These are phyloP conservation scores for Apostasia shenzhenica DNA, from an alignment of 106 monocot species.

Conservation along the genomic window DNA sequence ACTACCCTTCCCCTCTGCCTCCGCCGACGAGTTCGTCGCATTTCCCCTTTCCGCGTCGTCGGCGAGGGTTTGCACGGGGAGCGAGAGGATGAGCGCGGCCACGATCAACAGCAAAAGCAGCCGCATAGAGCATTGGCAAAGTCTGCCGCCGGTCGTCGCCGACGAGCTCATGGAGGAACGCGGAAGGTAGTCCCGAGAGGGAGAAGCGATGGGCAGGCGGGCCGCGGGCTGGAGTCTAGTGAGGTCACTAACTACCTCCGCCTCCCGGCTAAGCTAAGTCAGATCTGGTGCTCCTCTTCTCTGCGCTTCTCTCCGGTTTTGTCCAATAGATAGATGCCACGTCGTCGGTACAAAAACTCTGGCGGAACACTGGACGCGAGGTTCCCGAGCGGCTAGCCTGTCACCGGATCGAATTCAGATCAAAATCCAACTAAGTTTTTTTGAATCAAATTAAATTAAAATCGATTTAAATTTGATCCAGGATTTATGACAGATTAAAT, in stretches of 20 bases:
- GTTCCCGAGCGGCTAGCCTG: too few species aligned
- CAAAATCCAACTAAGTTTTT: too few species aligned
- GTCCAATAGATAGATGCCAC: too few species aligned
- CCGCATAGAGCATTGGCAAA: neutral
- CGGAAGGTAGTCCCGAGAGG: neutral
- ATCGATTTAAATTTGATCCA: too few species aligned
- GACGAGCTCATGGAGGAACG: neutral
- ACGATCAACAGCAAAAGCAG: neutral
- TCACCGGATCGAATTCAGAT: too few species aligned
- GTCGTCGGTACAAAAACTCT: too few species aligned
- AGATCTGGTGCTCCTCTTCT: conserved; percentile 1
- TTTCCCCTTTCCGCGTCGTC: conserved; percentile 15
- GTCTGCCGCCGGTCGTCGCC: neutral
- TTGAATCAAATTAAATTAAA: too few species aligned
- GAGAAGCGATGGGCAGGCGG: neutral
- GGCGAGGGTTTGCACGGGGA: conserved; percentile 1
- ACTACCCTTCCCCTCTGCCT: conserved; percentile 41
- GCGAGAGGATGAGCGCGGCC: neutral
- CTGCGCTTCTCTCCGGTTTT: neutral
- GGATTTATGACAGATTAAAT: too few species aligned
- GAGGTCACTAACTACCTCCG: neutral
- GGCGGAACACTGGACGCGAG: too few species aligned
- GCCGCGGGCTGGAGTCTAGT: neutral
- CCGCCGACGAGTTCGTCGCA: conserved; percentile 18
- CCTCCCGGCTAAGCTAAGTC: neutral